These are phyloP conservation scores for Berkeleyomyces basicola DNA, from an alignment of 2,329 filamentous ascomycete genomes.

Conservation along the genomic window DNA sequence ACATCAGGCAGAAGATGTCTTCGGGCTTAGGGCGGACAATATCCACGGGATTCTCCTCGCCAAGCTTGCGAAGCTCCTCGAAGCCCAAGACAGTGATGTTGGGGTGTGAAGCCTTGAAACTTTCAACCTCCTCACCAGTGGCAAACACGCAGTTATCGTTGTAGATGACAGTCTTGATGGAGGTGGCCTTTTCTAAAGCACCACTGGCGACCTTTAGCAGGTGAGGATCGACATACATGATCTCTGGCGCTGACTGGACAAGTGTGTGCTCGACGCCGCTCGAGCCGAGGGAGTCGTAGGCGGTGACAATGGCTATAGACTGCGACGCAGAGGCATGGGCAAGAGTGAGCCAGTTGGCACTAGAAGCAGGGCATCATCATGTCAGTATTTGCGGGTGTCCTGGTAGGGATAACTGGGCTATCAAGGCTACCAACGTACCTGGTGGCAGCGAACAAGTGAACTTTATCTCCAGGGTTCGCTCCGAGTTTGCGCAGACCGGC, in stretches of 20 bases:
- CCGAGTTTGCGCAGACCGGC: conserved; percentile 61
- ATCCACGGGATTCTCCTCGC: conserved; percentile 52
- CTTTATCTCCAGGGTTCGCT: conserved; percentile 44
- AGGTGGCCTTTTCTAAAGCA: conserved; percentile 38
- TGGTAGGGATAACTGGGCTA: neutral
- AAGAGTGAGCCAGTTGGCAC: conserved; percentile 67
- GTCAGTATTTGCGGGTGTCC: neutral
- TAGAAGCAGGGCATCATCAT: conserved; percentile 21
- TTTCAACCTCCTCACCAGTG: conserved; percentile 33
- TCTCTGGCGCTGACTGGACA: conserved; percentile 59
- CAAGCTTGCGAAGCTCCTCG: conserved; percentile 38
- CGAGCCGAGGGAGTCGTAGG: conserved; percentile 82
- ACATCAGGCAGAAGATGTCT: conserved; percentile 72
- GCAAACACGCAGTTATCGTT: conserved; percentile 40
- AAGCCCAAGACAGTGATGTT: conserved; percentile 36
- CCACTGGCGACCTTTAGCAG: conserved; percentile 45
- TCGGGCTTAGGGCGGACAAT: conserved; percentile 54
- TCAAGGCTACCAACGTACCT: conserved; percentile 32
- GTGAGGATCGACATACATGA: conserved; percentile 76
- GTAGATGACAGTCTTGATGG: conserved; percentile 45
- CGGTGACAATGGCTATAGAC: conserved; percentile 80
- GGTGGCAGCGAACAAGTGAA: conserved; percentile 76
- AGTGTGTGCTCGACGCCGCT: conserved; percentile 76
- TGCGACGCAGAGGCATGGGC: conserved; percentile 67
- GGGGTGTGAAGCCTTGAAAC: conserved; percentile 39